Conservation (phyloP, 768 basidiomycete species). For the Rhodosporidiobolus odoratus region DNA sequence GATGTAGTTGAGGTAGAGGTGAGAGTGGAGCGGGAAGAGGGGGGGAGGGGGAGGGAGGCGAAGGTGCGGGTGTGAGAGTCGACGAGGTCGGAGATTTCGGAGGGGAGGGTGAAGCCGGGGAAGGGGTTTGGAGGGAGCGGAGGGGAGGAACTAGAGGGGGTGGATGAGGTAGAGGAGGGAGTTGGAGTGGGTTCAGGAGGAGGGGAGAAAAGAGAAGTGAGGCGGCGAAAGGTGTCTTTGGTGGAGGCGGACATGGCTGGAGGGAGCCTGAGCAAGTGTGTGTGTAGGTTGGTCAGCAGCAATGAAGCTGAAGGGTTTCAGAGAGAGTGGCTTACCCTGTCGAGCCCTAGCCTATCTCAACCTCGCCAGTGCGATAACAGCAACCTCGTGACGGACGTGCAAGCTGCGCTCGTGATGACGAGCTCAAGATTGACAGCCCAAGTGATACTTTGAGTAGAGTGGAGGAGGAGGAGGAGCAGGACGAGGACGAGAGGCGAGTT, state of each 20-base stretch:
- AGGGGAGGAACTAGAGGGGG: neutral
- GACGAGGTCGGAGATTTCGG: neutral
- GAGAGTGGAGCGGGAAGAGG: neutral
- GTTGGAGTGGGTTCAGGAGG: neutral
- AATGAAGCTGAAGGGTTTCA: too few species aligned
- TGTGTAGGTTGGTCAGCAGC: too few species aligned
- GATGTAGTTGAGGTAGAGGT: neutral
- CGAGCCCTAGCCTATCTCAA: too few species aligned
- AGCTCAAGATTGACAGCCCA: too few species aligned
- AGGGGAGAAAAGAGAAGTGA: constrained; percentile 21
- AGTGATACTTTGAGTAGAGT: too few species aligned
- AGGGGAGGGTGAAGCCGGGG: constrained; percentile 16
- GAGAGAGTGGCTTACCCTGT: too few species aligned
- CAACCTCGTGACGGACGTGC: too few species aligned
- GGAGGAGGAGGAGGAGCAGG: too few species aligned
- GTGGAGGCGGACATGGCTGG: neutral
- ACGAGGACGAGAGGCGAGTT: too few species aligned
- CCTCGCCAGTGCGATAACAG: too few species aligned
- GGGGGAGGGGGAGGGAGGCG: constrained; percentile 12
- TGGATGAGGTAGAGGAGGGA: neutral
- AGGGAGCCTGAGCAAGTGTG: neutral
- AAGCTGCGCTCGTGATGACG: too few species aligned
- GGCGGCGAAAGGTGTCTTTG: constrained; percentile 20
- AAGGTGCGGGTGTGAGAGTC: constrained; percentile 17
- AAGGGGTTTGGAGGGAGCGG: constrained; percentile 11